Evolutionary conservation across 2,329 filamentous ascomycete species (phyloP).

Genomic region (Paraconiothyrium sp.): DNA sequence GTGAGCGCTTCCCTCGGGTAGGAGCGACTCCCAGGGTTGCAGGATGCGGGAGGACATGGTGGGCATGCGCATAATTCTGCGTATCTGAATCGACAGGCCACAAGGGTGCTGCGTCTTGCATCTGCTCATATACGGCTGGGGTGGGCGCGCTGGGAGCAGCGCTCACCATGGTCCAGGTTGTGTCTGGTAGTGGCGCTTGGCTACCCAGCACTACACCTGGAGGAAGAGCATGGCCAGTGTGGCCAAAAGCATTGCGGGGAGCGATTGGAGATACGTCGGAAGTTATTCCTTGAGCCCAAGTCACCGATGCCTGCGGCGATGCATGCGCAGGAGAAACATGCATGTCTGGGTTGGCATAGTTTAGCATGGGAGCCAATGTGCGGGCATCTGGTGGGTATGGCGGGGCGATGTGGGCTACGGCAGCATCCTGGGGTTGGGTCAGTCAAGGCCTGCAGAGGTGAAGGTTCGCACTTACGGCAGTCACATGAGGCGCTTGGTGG

Average conservation of each 20-base stretch:
- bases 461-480: slow-evolving; percentile 33
- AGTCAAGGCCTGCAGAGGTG: slow-evolving; percentile 26
- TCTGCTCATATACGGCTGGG: slow-evolving; percentile 20
- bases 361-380: slow-evolving; percentile 32
- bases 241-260: slow-evolving; percentile 27
- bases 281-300: slow-evolving; percentile 25
- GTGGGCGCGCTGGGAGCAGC: slow-evolving; percentile 4
- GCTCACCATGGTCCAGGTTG: slow-evolving; percentile 17
- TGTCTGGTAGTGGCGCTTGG: slow-evolving; percentile 11
- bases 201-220: slow-evolving; percentile 21
- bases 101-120: slow-evolving; percentile 27
- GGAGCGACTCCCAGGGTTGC: slow-evolving; percentile 14
- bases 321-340: slow-evolving; percentile 27
- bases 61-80: slow-evolving; percentile 27
- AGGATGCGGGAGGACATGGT: slow-evolving; percentile 22
- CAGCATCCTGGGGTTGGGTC: slow-evolving; percentile 31
- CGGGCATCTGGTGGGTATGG: slow-evolving; percentile 33
- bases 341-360: slow-evolving; percentile 27
- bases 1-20: slow-evolving; percentile 16
- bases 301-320: slow-evolving; percentile 26
- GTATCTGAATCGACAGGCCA: slow-evolving; percentile 29
- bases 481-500: slow-evolving; percentile 30
- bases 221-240: slow-evolving; percentile 25
- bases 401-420: slow-evolving; percentile 33
- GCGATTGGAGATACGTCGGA: slow-evolving; percentile 22